These are phyloP conservation scores for Rhizophagus clarus DNA, from an alignment of 192 early-diverging fungal genomes.

Conservation along the genomic window DNA sequence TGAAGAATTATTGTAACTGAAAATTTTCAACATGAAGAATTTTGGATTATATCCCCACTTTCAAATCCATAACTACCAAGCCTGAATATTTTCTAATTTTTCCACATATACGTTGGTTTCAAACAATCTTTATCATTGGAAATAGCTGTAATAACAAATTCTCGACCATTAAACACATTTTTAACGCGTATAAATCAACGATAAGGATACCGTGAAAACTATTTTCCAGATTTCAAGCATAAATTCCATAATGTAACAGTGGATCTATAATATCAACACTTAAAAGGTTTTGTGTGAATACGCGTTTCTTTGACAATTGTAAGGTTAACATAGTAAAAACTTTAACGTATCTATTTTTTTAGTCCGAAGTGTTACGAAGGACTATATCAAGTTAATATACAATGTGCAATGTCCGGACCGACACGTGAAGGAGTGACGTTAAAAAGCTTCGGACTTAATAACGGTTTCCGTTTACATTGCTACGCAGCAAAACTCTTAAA, in stretches of 20 bases:
- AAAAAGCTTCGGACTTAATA: too few species aligned
- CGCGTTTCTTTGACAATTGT: not conserved
- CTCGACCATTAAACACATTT: not conserved
- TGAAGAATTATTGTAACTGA: not conserved
- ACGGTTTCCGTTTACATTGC: too few species aligned
- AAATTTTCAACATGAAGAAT: not conserved
- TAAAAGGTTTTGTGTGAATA: not conserved
- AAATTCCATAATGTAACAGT: not conserved
- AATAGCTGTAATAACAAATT: not conserved
- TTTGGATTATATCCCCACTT: not conserved
- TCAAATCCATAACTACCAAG: not conserved
- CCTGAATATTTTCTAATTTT: not conserved
- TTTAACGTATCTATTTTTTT: too few species aligned
- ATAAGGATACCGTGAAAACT: not conserved
- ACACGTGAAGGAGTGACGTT: too few species aligned
- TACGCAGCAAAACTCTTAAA: too few species aligned
- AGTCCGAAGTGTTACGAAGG: too few species aligned
- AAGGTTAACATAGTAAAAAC: too few species aligned
- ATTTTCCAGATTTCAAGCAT: not conserved
- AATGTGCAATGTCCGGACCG: too few species aligned
- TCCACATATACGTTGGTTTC: not conserved
- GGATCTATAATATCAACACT: not conserved
- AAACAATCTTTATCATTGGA: not conserved
- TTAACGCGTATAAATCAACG: not conserved
- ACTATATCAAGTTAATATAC: too few species aligned